Percentiles rank a stretch among this genome's conserved stretches.
Evolutionary conservation across 1,284 basidiomycete genomes (phyloP).

Genomic region (Laetiporus sulphureus): DNA sequence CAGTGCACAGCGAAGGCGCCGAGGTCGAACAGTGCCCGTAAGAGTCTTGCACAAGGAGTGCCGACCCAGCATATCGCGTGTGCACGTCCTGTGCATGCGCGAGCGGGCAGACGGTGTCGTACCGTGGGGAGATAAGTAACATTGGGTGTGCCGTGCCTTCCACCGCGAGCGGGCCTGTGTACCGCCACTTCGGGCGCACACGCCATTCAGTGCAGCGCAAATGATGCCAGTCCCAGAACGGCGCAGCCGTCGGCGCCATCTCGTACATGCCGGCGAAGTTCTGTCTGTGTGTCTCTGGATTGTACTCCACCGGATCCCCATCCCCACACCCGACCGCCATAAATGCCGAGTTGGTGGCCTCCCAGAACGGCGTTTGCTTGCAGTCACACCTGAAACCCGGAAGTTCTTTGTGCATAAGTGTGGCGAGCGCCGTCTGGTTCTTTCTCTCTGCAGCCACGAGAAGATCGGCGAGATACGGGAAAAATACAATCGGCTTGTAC

Average conservation of each 20-base stretch:
- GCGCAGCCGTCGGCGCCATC: constrained; percentile 28
- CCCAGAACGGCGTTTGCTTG: constrained; percentile 11
- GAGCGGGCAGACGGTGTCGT: constrained; percentile 15
- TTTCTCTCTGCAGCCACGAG: constrained; percentile 31
- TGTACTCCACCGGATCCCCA: constrained; percentile 25
- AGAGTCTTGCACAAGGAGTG: constrained; percentile 15
- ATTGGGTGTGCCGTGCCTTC: constrained; percentile 22
- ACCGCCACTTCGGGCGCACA: constrained; percentile 11
- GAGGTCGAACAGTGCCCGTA: constrained; percentile 36
- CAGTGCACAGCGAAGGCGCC: constrained; percentile 37
- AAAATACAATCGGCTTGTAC: constrained; percentile 30
- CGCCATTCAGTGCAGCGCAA: constrained; percentile 13
- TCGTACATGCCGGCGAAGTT: constrained; percentile 24
- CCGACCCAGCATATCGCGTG: constrained; percentile 12
- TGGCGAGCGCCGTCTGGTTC: constrained; percentile 25
- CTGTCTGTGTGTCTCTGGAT: constrained; percentile 1
- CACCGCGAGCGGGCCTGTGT: constrained; percentile 14
- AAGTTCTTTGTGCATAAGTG: constrained; percentile 15
- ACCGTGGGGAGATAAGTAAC: constrained; percentile 12
- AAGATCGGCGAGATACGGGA: constrained; percentile 30
- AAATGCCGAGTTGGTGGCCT: constrained; percentile 20
- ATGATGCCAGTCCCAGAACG: constrained; percentile 10
- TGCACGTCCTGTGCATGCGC: constrained; percentile 12
- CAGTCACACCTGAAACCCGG: constrained; percentile 26
- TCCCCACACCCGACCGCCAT: constrained; percentile 34